Percentiles rank a stretch among this genome's conserved stretches.
Conservation (phyloP, 129 eudicot species). For the Saposhnikovia divaricata region DNA sequence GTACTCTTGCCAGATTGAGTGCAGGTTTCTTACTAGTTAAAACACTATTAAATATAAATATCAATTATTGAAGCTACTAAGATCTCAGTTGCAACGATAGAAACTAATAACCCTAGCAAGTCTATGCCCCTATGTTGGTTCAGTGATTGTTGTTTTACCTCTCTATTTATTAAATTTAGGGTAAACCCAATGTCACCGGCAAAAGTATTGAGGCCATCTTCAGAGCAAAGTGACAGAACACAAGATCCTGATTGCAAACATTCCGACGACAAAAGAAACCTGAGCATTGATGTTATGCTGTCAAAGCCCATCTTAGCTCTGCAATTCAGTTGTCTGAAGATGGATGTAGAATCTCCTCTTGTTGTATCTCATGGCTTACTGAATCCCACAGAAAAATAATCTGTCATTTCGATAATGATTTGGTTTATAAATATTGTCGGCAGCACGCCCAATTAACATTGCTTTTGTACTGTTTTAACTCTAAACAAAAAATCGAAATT, state of each 20-base stretch:
- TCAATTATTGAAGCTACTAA: background rate
- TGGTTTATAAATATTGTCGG: background rate
- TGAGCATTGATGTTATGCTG: slow-evolving; percentile 56
- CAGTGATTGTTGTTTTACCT: background rate
- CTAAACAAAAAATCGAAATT: background rate
- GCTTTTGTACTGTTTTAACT: background rate
- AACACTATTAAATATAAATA: background rate
- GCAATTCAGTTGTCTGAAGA: slow-evolving; percentile 57
- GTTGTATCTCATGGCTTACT: slow-evolving; percentile 22
- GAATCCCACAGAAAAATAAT: background rate
- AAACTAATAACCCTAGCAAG: background rate
- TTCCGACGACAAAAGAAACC: slow-evolving; percentile 37
- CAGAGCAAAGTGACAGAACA: slow-evolving; percentile 10
- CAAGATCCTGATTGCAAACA: slow-evolving; percentile 12
- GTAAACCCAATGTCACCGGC: slow-evolving; percentile 53
- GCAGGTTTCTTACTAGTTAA: slow-evolving; percentile 49
- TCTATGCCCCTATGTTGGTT: background rate
- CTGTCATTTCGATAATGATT: background rate
- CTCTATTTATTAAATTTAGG: slow-evolving; percentile 25
- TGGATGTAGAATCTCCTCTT: slow-evolving; percentile 74
- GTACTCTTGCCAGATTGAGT: slow-evolving; percentile 79
- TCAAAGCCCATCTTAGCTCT: slow-evolving; percentile 80
- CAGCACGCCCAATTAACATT: background rate
- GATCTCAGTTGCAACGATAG: background rate
- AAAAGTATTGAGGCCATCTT: slow-evolving; percentile 30